Conservation (phyloP, 1,284 basidiomycete genomes). For the Apiotrichum domesticum region DNA sequence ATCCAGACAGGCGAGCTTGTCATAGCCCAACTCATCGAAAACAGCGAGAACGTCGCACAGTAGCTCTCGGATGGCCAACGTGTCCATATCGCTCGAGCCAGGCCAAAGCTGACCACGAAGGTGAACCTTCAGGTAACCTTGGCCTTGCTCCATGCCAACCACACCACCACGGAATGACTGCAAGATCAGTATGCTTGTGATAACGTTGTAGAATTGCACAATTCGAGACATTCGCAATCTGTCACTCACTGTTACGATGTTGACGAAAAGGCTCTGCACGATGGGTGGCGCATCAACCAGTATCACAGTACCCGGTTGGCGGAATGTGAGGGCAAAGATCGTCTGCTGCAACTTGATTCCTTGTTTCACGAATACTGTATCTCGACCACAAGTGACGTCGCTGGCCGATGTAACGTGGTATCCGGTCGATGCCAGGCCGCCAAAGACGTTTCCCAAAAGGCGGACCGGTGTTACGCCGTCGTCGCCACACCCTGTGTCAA, state of each 20-base stretch:
- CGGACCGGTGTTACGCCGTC: constrained; percentile 28
- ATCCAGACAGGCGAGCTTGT: constrained; percentile 30
- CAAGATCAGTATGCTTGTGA: no score
- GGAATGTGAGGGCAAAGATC: constrained; percentile 33
- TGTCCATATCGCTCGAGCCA: not conserved
- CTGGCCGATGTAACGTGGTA: constrained; percentile 19
- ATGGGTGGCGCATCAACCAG: constrained; percentile 33
- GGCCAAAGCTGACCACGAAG: not conserved
- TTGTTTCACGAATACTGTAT: constrained; percentile 29
- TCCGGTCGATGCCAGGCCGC: constrained; percentile 19
- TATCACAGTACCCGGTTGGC: constrained; percentile 23
- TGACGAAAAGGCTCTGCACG: constrained; percentile 23
- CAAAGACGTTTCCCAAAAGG: constrained; percentile 24
- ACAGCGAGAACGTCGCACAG: constrained; percentile 19
- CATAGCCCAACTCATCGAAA: constrained; percentile 34
- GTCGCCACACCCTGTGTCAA: constrained; percentile 26
- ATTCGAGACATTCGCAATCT: no score
- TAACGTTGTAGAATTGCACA: no score
- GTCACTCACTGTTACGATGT: not conserved
- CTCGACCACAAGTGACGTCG: constrained; percentile 13
- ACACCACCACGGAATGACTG: not conserved
- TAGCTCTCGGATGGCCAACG: not conserved
- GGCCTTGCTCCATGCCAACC: not conserved
- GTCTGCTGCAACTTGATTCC: constrained; percentile 23
- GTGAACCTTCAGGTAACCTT: not conserved